Evolutionary conservation across 257 asterid species (phyloP).

Genomic region (Fraxinus pennsylvanica): DNA sequence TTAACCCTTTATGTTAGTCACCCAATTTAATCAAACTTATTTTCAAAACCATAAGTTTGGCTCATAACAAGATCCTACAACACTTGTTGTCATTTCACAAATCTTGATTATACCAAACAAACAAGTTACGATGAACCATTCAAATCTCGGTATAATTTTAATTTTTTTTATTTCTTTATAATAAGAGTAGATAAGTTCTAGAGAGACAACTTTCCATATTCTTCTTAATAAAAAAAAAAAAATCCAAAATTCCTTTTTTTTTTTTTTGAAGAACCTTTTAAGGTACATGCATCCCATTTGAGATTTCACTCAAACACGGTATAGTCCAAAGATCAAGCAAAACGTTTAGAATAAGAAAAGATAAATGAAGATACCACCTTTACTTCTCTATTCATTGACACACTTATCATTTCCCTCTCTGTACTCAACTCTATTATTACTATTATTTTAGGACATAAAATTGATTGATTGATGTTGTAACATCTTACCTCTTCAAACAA

Average conservation of each 20-base stretch:
- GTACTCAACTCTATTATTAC: neutral
- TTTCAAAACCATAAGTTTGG: neutral
- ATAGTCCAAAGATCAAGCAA: neutral
- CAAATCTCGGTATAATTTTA: neutral
- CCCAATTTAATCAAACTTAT: neutral
- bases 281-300: neutral
- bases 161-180: too few relatives aligned
- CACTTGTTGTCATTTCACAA: neutral
- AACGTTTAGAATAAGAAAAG: neutral
- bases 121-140: neutral
- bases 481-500: neutral
- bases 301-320: neutral
- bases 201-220: neutral
- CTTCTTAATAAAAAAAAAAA: too few relatives aligned
- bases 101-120: neutral
- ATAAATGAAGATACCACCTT: neutral
- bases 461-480: neutral
- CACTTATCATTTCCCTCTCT: neutral
- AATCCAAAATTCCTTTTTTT: too few relatives aligned
- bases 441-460: neutral
- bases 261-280: neutral
- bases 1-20: neutral
- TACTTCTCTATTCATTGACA: neutral
- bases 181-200: neutral
- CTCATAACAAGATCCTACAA: neutral